Conservation (phyloP, 2,329 filamentous ascomycete genomes). For the Lasiodiplodia citricola region DNA sequence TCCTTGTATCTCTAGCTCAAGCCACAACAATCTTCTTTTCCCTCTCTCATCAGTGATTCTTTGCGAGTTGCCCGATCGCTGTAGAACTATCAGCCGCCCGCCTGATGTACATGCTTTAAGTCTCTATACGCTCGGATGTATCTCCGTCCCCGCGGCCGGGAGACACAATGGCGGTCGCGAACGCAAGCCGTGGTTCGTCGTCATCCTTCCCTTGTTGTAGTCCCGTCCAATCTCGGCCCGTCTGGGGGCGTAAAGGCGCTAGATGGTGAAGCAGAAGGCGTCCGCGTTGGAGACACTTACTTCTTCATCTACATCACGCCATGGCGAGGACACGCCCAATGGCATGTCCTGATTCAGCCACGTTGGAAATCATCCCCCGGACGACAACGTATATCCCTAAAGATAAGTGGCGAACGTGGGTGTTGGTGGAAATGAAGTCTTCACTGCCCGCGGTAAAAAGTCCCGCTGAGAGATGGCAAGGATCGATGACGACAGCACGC, state of each 20-base stretch:
- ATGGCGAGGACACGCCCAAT: neutral
- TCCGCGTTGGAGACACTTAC: neutral
- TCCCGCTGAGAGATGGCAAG: neutral
- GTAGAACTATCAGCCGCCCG: neutral
- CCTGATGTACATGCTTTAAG: neutral
- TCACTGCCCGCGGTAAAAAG: neutral
- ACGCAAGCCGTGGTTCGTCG: neutral
- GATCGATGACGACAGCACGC: neutral
- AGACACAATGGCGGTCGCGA: neutral
- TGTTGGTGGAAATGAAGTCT: neutral
- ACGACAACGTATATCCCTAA: neutral
- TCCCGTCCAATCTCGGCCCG: neutral
- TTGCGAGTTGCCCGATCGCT: neutral
- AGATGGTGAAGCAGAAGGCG: too few species aligned
- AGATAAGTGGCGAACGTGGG: neutral
- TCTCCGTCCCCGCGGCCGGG: neutral
- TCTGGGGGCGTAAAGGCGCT: neutral
- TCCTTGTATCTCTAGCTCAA: neutral
- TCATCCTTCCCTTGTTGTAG: neutral
- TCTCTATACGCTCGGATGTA: neutral
- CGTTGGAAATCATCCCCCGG: too few species aligned
- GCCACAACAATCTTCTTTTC: neutral
- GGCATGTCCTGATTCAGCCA: too few species aligned
- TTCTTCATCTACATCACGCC: neutral
- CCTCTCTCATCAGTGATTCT: neutral